Evolutionary conservation across 2,329 filamentous ascomycete species (phyloP), one percentile per base, ranked within the genome.

Genomic region (Colletotrichum sp.): DNA sequence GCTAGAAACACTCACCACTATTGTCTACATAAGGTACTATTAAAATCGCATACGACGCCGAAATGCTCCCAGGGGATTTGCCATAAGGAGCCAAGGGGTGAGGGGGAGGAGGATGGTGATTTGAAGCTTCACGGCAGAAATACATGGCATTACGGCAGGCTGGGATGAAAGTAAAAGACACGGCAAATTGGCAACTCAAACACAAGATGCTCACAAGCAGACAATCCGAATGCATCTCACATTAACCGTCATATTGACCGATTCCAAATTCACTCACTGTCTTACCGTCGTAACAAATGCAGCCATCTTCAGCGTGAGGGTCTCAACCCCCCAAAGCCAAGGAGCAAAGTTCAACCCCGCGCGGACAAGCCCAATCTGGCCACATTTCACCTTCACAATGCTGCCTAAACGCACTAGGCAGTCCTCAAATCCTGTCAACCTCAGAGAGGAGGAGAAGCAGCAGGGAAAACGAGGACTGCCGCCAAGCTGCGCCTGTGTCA

Each of bases 21-120:
- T n/a, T 52, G 22, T 63, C 8, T 32, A 48, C 16, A 28, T 26
- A 18, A 9, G 16, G 36, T 16, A 67, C 64, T 30, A 39, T 18
- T 24, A 44, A 65, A 1, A 65, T 44, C 18, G 0, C 34, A 36
- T 1, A 59, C 15, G 24, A 18, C 1, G 16, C 55, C 24, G 0
- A 59, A 30, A 16, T 26, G 55, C 55, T 1, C 6, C 0, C 0
- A n/a, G 15, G 55, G 24, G 0, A 59, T 16, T 59, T 5, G 26
- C 26, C 0, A 16, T 30, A 16, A 26, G 26, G 15, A 0, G 55
- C 4, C 6, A 18, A 1, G 7, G 9, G 22, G 39, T 3, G 9
- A 30, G 28, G 4, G 10, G 30, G 30, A 2, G 10, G 1, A 34
- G 12, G 44, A 52, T 22, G 18, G 2, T 48, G 44, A 12, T 48